Percentiles rank a stretch among this genome's conserved stretches.
Evolutionary conservation across 495 filamentous ascomycete species (phyloP).

Genomic region (Penicillium pancosmium): DNA sequence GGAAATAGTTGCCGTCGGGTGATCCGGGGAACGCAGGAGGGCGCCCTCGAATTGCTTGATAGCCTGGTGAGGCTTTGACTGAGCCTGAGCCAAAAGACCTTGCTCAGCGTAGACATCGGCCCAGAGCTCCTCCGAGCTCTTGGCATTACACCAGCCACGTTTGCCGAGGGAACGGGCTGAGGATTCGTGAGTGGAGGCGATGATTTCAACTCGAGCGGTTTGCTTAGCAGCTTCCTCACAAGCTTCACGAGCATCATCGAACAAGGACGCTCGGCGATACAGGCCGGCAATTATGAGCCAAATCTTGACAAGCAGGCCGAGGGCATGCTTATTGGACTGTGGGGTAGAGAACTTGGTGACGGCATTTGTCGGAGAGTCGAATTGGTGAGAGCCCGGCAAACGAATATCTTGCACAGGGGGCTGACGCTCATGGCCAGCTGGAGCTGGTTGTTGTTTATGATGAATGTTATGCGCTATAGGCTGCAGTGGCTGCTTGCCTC

Average conservation of each 20-base stretch:
- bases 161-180: constrained; percentile 56
- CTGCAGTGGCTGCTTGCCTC: constrained; percentile 44
- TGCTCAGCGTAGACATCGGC: constrained; percentile 79
- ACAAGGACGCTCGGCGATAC: constrained; percentile 79
- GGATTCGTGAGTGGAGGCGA: constrained; percentile 47
- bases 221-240: constrained; percentile 79
- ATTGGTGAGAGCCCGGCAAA: constrained; percentile 47
- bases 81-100: constrained; percentile 66
- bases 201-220: constrained; percentile 50
- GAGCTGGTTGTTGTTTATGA: constrained; percentile 43
- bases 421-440: constrained; percentile 49
- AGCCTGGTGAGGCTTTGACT: constrained; percentile 65
- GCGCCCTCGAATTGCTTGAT: constrained; percentile 77
- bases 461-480: constrained; percentile 55
- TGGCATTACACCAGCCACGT: constrained; percentile 72
- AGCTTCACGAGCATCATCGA: constrained; percentile 75
- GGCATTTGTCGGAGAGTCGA: constrained; percentile 46
- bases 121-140: constrained; percentile 77
- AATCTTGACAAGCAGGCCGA: constrained; percentile 68
- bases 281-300: constrained; percentile 89
- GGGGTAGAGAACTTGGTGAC: constrained; percentile 40
- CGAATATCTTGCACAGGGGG: constrained; percentile 56
- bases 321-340: constrained; percentile 57
- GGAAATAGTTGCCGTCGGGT: constrained; percentile 77
- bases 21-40: constrained; percentile 70